Percentiles rank a stretch among this genome's conserved stretches.
Evolutionary conservation across 2,329 filamentous ascomycete genomes (phyloP).

Genomic region (Exophiala phaeomuriformis): DNA sequence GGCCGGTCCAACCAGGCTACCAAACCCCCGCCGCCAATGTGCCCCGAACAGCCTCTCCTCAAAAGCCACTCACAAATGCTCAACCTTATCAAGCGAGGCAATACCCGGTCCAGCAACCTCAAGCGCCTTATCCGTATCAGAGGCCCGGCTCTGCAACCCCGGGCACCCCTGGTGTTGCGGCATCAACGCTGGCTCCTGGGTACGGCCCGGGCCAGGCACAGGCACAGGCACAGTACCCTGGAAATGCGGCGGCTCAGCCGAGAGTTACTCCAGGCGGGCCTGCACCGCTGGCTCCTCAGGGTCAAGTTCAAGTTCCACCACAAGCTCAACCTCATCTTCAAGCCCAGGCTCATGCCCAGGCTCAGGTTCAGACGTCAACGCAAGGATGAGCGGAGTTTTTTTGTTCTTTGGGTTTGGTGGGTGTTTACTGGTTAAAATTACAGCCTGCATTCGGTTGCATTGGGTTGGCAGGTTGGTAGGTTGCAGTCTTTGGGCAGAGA

Average conservation of each 20-base stretch:
- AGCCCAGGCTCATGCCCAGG: neutral
- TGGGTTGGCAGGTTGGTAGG: too few species aligned
- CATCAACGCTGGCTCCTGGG: neutral
- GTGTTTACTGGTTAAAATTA: too few species aligned
- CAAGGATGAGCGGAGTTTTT: too few species aligned
- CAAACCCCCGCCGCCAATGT: conserved; percentile 24
- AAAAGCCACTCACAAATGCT: conserved; percentile 23
- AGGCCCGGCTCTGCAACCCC: conserved; percentile 14
- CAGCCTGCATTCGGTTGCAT: too few species aligned
- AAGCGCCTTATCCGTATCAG: conserved; percentile 12
- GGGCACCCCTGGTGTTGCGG: conserved; percentile 2
- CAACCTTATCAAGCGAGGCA: conserved; percentile 16
- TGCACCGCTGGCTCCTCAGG: too few species aligned
- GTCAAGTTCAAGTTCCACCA: too few species aligned
- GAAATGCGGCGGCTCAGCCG: too few species aligned
- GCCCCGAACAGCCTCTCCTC: conserved; percentile 19
- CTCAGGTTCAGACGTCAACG: neutral
- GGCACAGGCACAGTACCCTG: neutral
- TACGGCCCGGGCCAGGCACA: neutral
- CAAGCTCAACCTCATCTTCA: too few species aligned
- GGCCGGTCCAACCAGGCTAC: conserved; percentile 28
- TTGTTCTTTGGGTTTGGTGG: too few species aligned
- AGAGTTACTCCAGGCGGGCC: too few species aligned
- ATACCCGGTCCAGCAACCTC: conserved; percentile 8
- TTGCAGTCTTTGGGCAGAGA: too few species aligned